Base-by-base conservation (phyloP, 2,329 filamentous ascomycete genomes). In the Penicillium sp. region DNA sequence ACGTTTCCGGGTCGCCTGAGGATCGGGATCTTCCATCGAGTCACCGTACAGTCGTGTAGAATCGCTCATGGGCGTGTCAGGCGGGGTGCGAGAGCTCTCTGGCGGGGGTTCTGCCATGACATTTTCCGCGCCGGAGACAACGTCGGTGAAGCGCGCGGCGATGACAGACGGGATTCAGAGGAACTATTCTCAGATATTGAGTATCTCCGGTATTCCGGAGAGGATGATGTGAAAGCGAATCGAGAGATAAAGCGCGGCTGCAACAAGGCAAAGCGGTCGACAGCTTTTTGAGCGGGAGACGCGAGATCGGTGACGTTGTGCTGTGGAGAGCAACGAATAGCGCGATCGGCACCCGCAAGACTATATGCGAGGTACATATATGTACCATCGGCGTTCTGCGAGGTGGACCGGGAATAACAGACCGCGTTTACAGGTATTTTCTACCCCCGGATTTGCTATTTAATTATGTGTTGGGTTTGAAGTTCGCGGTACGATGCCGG, bases 21-120 rank as follows among this genome's bases (percentile, higher is more conserved):
- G 53, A 39, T 63, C 54, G 41, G 48, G 49, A 47, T 69, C 67
- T 61, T 70, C 67, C 67, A 69, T 69, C 49, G 53, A 55, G 53
- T 63, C 59, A 49, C 55, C 50, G 40, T 56, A 39, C 33, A 51
- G 43, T 57, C 55, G 55, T 41, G 56, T 52, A 35, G 58, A 51
- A 39, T 64, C 58, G 45, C 47, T 54, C 48, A 57, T 50, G 46
- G 51, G 45, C 53, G 59, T 49, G 56, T 54, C 55, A 58, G 63
- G 64, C 57, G 64, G 62, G 60, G 63, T 60, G 65, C 59, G 60
- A 62, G 62, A 67, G 64, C 59, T 66, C 50, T 68, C 65, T 69
- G 68, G 67, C 63, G 67, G 66, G 64, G 65, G 56, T 65, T 54
- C 62, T 61, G 59, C 67, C 67, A 70, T 69, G 60, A 63, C 67